Evolutionary conservation across 139 green algal species (phyloP).

Genomic region (Chlamydomonas schloesseri): DNA sequence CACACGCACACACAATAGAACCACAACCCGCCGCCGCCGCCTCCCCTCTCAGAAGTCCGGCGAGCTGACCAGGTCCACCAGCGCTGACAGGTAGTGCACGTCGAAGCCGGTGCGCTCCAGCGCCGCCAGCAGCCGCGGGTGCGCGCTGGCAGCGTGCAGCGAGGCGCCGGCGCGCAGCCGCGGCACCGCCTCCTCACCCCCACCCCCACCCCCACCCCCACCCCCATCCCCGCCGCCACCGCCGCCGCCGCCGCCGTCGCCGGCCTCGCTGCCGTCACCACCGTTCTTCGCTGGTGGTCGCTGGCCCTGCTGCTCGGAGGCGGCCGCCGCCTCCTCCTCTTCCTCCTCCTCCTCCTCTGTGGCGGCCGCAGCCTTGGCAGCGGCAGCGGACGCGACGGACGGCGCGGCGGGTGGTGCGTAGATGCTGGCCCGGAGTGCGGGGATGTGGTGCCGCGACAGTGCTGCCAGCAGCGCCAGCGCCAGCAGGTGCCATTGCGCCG

Average conservation of each 20-base stretch:
- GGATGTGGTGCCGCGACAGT: conserved; percentile 34
- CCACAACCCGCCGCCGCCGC: no score
- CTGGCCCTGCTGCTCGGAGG: no score
- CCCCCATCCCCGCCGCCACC: not conserved
- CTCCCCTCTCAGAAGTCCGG: not conserved
- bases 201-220: no score
- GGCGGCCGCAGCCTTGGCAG: no score
- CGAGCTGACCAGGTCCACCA: conserved; percentile 37
- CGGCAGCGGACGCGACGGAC: not conserved
- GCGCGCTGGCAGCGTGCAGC: not conserved
- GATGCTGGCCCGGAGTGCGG: conserved; percentile 12
- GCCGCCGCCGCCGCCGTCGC: not conserved
- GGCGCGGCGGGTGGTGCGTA: not conserved
- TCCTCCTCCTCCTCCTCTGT: no score
- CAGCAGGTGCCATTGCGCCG: conserved; percentile 41
- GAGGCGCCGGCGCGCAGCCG: conserved; percentile 4
- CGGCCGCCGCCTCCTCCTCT: no score
- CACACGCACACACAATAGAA: no score
- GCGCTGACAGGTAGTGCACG: conserved; percentile 42
- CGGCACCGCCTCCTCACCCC: not conserved
- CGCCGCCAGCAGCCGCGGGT: not conserved
- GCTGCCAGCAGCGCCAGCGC: conserved; percentile 44
- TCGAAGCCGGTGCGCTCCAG: conserved; percentile 31
- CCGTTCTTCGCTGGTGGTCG: no score
- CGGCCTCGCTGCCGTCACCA: no score